Conservation (phyloP, 1,284 basidiomycete species). For the Naganishia sp. region DNA sequence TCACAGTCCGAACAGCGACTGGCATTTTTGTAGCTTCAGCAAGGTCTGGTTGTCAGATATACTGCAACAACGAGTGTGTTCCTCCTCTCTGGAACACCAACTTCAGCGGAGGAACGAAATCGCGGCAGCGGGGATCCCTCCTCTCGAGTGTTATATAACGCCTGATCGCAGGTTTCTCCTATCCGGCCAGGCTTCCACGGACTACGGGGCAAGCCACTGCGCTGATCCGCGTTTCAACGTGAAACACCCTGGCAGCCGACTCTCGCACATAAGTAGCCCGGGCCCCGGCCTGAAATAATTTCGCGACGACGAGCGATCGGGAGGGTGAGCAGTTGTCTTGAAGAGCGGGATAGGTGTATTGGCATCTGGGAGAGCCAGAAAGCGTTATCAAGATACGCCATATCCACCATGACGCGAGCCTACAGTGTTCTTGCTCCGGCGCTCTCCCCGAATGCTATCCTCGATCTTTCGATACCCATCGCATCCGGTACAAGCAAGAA, state of each 20-base stretch:
- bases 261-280: background rate
- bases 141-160: background rate
- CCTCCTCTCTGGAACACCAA: no score
- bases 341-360: background rate
- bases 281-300: conserved; percentile 6
- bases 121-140: background rate
- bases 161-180: background rate
- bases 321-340: background rate
- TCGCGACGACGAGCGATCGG: conserved; percentile 17
- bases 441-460: conserved; percentile 48
- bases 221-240: conserved; percentile 12
- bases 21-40: conserved; percentile 2
- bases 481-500: conserved; percentile 36
- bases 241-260: background rate
- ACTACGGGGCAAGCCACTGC: no score
- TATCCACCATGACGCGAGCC: conserved; percentile 38
- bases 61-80: background rate
- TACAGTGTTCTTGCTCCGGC: conserved; percentile 50
- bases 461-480: conserved; percentile 47
- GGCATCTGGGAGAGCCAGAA: background rate
- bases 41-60: background rate
- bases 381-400: no score
- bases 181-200: no score
- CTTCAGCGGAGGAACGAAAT: background rate
- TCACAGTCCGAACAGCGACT: background rate